Percentiles rank a stretch among this genome's conserved stretches.
Conservation (phyloP, 805 yeast species). For the Candida insectorum region DNA sequence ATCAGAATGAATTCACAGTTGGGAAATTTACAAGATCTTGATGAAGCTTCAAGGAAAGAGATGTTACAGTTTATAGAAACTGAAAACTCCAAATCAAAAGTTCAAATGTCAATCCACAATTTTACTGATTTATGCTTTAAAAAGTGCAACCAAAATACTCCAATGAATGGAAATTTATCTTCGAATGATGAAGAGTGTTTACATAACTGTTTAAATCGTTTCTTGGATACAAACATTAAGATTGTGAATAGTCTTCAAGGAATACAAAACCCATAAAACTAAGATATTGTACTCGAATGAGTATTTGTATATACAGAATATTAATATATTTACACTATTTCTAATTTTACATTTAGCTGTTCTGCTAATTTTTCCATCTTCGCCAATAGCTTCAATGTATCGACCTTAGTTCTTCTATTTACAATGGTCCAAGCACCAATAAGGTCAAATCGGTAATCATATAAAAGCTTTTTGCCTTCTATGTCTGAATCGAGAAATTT, state of each 20-base stretch:
- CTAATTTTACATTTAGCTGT: not conserved
- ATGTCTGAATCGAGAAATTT: constrained; percentile 11
- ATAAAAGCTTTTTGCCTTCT: constrained; percentile 17
- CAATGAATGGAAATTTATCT: constrained; percentile 49
- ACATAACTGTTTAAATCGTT: constrained; percentile 77
- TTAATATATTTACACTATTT: not conserved
- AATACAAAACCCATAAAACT: not conserved
- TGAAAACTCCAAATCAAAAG: constrained; percentile 83
- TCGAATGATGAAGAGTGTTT: constrained; percentile 68
- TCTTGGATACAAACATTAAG: constrained; percentile 81
- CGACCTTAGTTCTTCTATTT: not conserved
- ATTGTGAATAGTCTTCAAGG: constrained; percentile 55
- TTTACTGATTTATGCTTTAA: constrained; percentile 91
- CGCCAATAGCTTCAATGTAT: not conserved
- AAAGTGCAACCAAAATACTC: constrained; percentile 59
- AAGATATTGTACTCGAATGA: not conserved
- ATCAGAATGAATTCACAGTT: constrained; percentile 3
- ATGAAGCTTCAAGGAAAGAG: constrained; percentile 70
- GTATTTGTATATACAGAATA: not conserved
- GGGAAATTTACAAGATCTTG: constrained; percentile 35
- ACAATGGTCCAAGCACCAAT: constrained; percentile 34
- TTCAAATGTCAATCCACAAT: constrained; percentile 80
- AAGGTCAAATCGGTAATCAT: constrained; percentile 29
- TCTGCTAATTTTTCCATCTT: not conserved
- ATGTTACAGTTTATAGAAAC: constrained; percentile 72